Percentiles rank a stretch among this genome's conserved stretches.
Conservation (phyloP, 768 basidiomycete species). For the Pleurotus ostreatus region DNA sequence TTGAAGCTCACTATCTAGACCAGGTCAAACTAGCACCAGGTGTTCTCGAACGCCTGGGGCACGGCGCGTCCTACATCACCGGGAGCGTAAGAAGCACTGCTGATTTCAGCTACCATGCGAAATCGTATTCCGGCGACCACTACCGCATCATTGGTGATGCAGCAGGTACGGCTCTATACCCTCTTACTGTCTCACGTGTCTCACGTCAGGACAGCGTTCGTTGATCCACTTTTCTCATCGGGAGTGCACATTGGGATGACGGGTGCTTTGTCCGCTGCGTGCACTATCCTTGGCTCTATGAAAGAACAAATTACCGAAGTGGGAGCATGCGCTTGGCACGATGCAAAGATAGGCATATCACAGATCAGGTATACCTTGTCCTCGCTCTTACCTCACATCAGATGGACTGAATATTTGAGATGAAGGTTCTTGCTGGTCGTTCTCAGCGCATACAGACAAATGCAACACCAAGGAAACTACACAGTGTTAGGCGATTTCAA, state of each 20-base stretch:
- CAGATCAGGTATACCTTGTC: constrained; percentile 17
- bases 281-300: constrained; percentile 19
- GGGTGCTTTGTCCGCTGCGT: constrained; percentile 21
- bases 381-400: not conserved
- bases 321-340: constrained; percentile 17
- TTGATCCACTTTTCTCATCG: constrained; percentile 28
- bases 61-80: constrained; percentile 16
- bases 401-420: not conserved
- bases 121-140: constrained; percentile 25
- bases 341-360: constrained; percentile 15
- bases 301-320: constrained; percentile 14
- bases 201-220: constrained; percentile 14
- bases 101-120: constrained; percentile 30
- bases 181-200: constrained; percentile 14
- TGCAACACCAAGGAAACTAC: constrained; percentile 25
- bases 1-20: constrained; percentile 28
- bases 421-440: constrained; percentile 35
- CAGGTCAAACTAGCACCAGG: constrained; percentile 30
- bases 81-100: constrained; percentile 21
- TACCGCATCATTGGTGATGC: constrained; percentile 28
- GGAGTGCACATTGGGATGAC: constrained; percentile 24
- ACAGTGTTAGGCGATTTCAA: constrained; percentile 23
- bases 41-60: constrained; percentile 23
- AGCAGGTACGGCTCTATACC: constrained; percentile 25
- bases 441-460: constrained; percentile 37